Conservation (phyloP, 148 eudicot genomes). For the Amaranthus hypochondriacus region DNA sequence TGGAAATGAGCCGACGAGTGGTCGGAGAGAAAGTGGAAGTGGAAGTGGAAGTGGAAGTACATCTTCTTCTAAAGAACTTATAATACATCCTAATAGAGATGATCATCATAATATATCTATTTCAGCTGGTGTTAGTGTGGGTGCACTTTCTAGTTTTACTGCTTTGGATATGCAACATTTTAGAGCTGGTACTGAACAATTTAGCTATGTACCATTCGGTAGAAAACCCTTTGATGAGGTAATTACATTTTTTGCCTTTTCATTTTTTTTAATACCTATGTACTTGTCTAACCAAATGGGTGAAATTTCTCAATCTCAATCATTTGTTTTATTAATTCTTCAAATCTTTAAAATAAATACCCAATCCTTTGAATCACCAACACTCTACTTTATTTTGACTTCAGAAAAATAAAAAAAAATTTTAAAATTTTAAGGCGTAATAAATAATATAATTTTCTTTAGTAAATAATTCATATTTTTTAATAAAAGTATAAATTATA, state of each 20-base stretch:
- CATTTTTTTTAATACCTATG: background rate
- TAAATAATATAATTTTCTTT: no score
- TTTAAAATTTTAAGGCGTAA: no score
- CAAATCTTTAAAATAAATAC: no score
- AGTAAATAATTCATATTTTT: background rate
- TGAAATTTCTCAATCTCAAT: background rate
- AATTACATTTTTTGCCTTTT: background rate
- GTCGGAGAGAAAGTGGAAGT: conserved; percentile 35
- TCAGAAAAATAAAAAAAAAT: no score
- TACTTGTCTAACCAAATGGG: background rate
- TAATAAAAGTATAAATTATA: no score
- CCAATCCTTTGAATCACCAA: no score
- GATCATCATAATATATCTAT: conserved; percentile 28
- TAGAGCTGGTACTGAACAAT: conserved; percentile 48
- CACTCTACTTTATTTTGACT: no score
- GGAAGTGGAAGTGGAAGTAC: conserved; percentile 49
- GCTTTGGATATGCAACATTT: conserved; percentile 68
- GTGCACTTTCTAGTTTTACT: conserved; percentile 34
- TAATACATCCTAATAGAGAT: conserved; percentile 37
- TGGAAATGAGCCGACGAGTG: conserved; percentile 13
- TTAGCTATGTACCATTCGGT: conserved; percentile 55
- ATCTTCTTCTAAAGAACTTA: conserved; percentile 56
- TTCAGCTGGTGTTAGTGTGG: background rate
- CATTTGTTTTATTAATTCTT: background rate
- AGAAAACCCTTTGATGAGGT: conserved; percentile 74